Evolutionary conservation across 768 basidiomycete genomes (phyloP).

Genomic region (Leccinum olivaceopallidum): DNA sequence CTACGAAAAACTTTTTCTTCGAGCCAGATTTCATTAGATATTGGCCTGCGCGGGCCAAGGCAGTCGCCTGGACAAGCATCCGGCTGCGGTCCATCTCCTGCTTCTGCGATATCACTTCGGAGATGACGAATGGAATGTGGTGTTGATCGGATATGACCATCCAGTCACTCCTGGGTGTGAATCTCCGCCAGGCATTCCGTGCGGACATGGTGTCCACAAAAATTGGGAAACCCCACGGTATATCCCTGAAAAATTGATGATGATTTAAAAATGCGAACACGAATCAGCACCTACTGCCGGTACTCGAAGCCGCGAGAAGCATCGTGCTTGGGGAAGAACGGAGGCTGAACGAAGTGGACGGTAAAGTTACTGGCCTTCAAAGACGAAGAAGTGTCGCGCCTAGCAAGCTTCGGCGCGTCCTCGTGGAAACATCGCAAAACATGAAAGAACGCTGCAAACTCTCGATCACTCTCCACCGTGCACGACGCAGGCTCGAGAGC

Average conservation of each 20-base stretch:
- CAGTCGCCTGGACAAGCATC: constrained; percentile 19
- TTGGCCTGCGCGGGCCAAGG: not conserved
- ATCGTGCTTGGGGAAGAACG: constrained; percentile 5
- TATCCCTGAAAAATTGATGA: constrained; percentile 4
- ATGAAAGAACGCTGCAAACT: constrained; percentile 10
- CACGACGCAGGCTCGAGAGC: not conserved
- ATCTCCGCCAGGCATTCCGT: not conserved
- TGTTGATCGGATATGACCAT: not conserved
- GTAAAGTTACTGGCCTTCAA: constrained; percentile 15
- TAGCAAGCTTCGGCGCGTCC: not conserved
- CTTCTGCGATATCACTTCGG: constrained; percentile 5
- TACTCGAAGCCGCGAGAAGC: constrained; percentile 1
- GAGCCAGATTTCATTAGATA: not conserved
- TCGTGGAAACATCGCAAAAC: constrained; percentile 2
- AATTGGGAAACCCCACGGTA: constrained; percentile 12
- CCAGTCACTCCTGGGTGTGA: constrained; percentile 6
- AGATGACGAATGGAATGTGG: constrained; percentile 14
- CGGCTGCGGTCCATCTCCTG: not conserved
- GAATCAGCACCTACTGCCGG: not conserved
- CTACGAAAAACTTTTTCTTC: constrained; percentile 10
- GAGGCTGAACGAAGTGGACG: constrained; percentile 12
- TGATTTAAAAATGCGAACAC: not conserved
- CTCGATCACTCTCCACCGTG: not conserved
- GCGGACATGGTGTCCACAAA: not conserved
- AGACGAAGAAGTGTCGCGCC: not conserved